Evolutionary conservation across 352 stramenopile species (phyloP), one percentile per base, ranked within the genome.

Genomic region (Elongisporangium undulatum): DNA sequence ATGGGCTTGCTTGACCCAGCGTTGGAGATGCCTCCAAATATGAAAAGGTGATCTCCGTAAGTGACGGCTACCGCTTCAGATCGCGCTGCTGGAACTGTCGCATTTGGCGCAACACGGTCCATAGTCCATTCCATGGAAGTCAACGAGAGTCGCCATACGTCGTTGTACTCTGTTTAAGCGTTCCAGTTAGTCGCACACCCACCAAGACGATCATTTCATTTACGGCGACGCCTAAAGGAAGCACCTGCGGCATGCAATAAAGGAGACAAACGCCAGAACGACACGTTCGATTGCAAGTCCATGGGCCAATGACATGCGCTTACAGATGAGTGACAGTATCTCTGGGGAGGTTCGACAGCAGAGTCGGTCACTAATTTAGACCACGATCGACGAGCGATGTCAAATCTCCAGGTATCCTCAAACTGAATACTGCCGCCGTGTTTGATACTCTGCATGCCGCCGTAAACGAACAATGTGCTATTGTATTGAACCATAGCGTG

Each of bases 21-120:
- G 59, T 91, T 89, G 2, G 74, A 64, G 45, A 91, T 91, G 8
- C 82, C 82, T 12, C 82, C 82, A 53, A 86, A 91, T 16, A 91
- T 66, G 61, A 77, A 75, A 20, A 91, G 66, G 52, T 74, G 66
- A 29, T 82, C 62, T 12, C 81, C 62, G 51, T 84, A 63, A 23
- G 82, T 64, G 4, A 86, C 77, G 1, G 72, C 54, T 0, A 71
- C 77, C 2, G 79, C 71, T 49, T 91, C 82, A 0, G 79, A 88
- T 29, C 82, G 66, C 17, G 70, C 41, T 1, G 67, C 61, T 8
- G 80, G 80, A n/a, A n/a, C n/a, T n/a, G n/a, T n/a, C 20, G 48
- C 56, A n/a, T 49, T 52, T 15, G 60, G 19, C 22, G 56, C 64
- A 7, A 51, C 53, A n/a, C n/a, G n/a, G n/a, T n/a, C n/a, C n/a